Conservation (phyloP, 495 filamentous ascomycete genomes). For the Cenococcum geophilum region DNA sequence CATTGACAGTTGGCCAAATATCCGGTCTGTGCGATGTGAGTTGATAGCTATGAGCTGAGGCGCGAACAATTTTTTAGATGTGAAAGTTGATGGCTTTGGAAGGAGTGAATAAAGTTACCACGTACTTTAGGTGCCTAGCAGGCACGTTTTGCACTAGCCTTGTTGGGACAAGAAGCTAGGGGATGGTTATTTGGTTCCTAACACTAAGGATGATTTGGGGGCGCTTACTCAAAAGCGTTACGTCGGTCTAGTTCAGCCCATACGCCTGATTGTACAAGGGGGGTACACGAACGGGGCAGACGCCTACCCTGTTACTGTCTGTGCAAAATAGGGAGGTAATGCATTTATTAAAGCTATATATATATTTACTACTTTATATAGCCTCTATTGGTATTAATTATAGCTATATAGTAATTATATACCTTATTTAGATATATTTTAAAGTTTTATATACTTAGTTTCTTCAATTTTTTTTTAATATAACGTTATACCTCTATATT, state of each 20-base stretch:
- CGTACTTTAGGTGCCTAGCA: constrained; percentile 5
- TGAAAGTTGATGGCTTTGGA: constrained; percentile 7
- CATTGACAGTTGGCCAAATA: constrained; percentile 6
- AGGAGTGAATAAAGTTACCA: constrained; percentile 5
- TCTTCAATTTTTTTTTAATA: neutral
- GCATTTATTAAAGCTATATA: too few species aligned
- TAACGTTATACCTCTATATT: neutral
- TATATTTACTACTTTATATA: neutral
- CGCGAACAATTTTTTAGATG: constrained; percentile 6
- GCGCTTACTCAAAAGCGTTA: neutral
- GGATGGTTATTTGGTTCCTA: neutral
- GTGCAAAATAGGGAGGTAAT: too few species aligned
- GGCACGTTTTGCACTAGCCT: neutral
- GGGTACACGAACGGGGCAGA: too few species aligned
- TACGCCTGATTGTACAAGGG: neutral
- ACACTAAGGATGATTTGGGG: neutral
- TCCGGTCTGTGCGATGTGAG: constrained; percentile 4
- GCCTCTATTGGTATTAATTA: neutral
- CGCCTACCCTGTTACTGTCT: too few species aligned
- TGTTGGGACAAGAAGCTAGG: neutral
- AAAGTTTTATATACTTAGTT: neutral
- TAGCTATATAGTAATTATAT: neutral
- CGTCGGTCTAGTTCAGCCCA: neutral
- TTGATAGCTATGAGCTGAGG: too few species aligned
- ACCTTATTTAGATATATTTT: neutral